Percentiles rank a stretch among this genome's conserved stretches.
These are phyloP conservation scores for Murraya paniculata DNA, from an alignment of 345 rosid species.

Conservation along the genomic window DNA sequence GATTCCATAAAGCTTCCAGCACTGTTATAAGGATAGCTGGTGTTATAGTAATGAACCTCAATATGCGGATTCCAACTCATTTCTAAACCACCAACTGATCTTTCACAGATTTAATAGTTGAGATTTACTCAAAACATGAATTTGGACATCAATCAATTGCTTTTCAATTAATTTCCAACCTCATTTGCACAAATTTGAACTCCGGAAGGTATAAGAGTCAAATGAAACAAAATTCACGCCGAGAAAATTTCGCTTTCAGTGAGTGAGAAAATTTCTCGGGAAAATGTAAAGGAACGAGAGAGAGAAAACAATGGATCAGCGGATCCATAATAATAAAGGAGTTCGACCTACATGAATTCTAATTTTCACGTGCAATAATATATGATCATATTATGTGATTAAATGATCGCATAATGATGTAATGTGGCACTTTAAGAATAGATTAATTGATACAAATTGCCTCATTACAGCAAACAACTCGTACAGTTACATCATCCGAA, in stretches of 20 bases:
- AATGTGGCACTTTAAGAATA: no score
- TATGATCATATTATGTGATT: no score
- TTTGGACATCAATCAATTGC: neutral
- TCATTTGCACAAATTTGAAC: conserved; percentile 14
- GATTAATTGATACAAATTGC: no score
- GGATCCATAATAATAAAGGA: no score
- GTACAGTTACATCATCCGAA: no score
- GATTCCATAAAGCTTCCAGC: conserved; percentile 82
- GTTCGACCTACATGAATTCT: no score
- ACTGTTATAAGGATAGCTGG: conserved; percentile 63
- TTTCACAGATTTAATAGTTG: neutral
- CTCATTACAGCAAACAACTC: no score
- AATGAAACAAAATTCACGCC: neutral
- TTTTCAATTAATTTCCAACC: neutral
- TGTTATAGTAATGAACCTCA: conserved; percentile 52
- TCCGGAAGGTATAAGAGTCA: neutral
- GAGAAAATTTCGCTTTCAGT: conserved; percentile 13
- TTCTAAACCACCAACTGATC: conserved; percentile 20
- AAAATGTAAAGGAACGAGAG: conserved; percentile 16
- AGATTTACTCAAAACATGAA: neutral
- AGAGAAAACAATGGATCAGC: conserved; percentile 19
- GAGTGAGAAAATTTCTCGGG: conserved; percentile 20
- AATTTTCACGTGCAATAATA: no score
- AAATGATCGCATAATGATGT: no score
- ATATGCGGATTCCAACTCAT: conserved; percentile 66